Conservation (phyloP, 345 rosid genomes). For the Hypericum androsaemum region DNA sequence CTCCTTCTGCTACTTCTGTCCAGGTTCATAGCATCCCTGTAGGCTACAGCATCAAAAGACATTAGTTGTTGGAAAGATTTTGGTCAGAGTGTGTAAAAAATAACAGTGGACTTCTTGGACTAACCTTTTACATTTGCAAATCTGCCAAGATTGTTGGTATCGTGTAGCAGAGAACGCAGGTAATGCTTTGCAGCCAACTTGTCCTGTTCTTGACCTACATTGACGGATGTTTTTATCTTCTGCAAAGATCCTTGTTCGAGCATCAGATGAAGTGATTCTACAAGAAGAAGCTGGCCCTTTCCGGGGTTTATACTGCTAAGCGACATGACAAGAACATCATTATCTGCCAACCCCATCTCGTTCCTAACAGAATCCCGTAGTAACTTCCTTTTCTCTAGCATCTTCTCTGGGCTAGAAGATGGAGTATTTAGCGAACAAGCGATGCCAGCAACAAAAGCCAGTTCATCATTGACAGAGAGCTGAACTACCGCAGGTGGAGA, state of each 20-base stretch:
- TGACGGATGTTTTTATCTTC: slow-evolving; percentile 28
- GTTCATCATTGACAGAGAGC: slow-evolving; percentile 82
- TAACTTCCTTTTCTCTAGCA: slow-evolving; percentile 48
- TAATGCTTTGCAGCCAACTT: slow-evolving; percentile 43
- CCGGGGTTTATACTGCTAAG: slow-evolving; percentile 89
- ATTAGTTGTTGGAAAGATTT: slow-evolving; percentile 13
- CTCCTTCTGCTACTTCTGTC: slow-evolving; percentile 13
- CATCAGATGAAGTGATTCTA: slow-evolving; percentile 49
- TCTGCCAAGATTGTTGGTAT: slow-evolving; percentile 13
- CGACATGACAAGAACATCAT: slow-evolving; percentile 79
- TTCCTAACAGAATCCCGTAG: slow-evolving; percentile 60
- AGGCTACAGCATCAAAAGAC: slow-evolving; percentile 5
- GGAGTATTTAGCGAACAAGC: slow-evolving; percentile 66
- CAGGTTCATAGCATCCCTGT: slow-evolving; percentile 11
- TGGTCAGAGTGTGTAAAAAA: slow-evolving; percentile 11
- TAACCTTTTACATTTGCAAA: slow-evolving; percentile 13
- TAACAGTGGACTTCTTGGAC: slow-evolving; percentile 8
- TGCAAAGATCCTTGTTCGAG: slow-evolving; percentile 31
- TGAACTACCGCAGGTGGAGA: slow-evolving; percentile 72
- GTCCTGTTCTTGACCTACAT: slow-evolving; percentile 17
- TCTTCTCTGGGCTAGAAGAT: slow-evolving; percentile 41
- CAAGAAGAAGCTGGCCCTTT: slow-evolving; percentile 84
- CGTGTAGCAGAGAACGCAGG: slow-evolving; percentile 53
- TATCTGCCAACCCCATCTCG: slow-evolving; percentile 68
- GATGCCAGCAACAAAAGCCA: slow-evolving; percentile 87